Evolutionary conservation across 2,329 filamentous ascomycete species (phyloP), one percentile per base, ranked within the genome.

Genomic region (Microdochium nivale): DNA sequence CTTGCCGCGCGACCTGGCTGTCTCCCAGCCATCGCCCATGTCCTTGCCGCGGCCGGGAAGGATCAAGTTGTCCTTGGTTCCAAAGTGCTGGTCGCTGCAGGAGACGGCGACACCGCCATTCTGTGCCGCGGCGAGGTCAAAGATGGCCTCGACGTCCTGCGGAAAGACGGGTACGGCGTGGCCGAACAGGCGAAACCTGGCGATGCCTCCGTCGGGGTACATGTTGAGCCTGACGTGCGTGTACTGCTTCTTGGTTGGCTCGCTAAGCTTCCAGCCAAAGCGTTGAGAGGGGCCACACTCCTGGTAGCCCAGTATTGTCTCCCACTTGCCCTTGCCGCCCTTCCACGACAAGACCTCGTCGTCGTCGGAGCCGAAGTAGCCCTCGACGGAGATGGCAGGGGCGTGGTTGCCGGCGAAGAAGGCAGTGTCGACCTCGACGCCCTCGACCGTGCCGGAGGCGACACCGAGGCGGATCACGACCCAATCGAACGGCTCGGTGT

Each of bases 21-120:
- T 94, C 70, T 94, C 88, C 88, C 89, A 94, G 8, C 88, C 89
- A 65, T 92, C 88, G 49, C 88, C 86, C 88, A 94, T 94, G 69
- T 94, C 87, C 65, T 85, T 83, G 43, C 88, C 88, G 25, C 88
- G 77, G 2, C 87, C 87, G 0, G 88, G 88, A 3, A 91, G 74
- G n/a, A 91, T 77, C 32, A 92, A 72, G 68, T 92, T 91, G 64
- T 88, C 83, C 65, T 87, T 90, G 35, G 83, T 87, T 54, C 88
- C 87, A 61, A 91, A 95, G 68, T 94, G 88, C 70, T 94, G 84
- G 67, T 94, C 88, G 54, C 83, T 89, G 73, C 87, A 91, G 1
- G 80, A 78, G 9, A 89, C 72, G 35, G 87, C 88, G 25, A 91
- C 80, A 32, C 82, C 88, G 43, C 88, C 88, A 66, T 90, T 91